Conservation (phyloP, 2,329 filamentous ascomycete species). For the Exophiala bonariae region DNA sequence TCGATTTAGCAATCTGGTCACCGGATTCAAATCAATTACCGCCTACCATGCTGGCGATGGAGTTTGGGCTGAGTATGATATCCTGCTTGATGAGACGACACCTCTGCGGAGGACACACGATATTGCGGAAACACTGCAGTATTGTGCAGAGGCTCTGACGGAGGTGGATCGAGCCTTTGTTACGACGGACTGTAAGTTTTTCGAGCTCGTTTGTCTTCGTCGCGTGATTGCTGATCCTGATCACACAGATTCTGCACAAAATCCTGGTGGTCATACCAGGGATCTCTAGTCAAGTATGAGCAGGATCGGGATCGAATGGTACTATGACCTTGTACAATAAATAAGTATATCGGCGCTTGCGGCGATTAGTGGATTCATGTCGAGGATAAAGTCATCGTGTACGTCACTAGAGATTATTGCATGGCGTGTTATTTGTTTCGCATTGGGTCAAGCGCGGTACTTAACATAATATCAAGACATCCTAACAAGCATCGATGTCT, state of each 20-base stretch:
- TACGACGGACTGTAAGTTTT: slow-evolving; percentile 50
- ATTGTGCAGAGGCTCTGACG: slow-evolving; percentile 50
- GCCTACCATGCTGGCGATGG: slow-evolving; percentile 65
- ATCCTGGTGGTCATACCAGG: slow-evolving; percentile 9
- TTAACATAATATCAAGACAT: too few species aligned
- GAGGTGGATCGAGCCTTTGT: slow-evolving; percentile 56
- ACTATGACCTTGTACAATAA: too few species aligned
- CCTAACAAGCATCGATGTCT: too few species aligned
- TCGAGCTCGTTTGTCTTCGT: not conserved
- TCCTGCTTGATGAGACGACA: slow-evolving; percentile 56
- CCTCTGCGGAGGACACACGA: slow-evolving; percentile 57
- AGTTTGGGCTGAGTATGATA: slow-evolving; percentile 63
- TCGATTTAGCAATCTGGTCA: slow-evolving; percentile 55
- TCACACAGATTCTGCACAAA: slow-evolving; percentile 9
- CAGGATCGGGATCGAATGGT: too few species aligned
- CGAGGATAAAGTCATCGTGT: too few species aligned
- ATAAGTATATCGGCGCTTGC: too few species aligned
- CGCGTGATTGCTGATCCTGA: not conserved
- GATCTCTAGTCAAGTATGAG: not conserved
- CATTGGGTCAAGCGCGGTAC: too few species aligned
- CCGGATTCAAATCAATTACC: slow-evolving; percentile 55
- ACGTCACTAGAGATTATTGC: too few species aligned
- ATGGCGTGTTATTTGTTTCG: too few species aligned
- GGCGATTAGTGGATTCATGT: too few species aligned
- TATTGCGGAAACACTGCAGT: slow-evolving; percentile 63